Evolutionary conservation across 2,329 filamentous ascomycete species (phyloP).

Genomic region (Aspergillus piperis): DNA sequence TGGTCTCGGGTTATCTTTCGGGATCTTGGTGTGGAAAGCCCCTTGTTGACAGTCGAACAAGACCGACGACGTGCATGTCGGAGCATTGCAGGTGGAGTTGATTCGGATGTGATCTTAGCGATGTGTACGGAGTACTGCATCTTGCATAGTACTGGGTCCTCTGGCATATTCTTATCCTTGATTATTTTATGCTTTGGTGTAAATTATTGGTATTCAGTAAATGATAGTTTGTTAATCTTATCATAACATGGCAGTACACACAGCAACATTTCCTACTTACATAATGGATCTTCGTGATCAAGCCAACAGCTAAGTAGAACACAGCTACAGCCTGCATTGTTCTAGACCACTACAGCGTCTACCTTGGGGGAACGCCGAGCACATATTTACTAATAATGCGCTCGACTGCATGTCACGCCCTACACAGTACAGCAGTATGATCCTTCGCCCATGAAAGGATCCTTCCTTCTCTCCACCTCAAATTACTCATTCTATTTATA

Average conservation of each 20-base stretch:
- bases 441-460: no score
- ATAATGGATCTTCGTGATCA: no score
- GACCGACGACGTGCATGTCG: slow-evolving; percentile 11
- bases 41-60: slow-evolving; percentile 14
- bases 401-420: no score
- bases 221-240: not conserved
- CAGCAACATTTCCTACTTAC: no score
- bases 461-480: no score
- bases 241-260: not conserved
- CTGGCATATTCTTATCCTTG: not conserved
- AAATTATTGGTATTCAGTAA: not conserved
- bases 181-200: not conserved
- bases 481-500: no score
- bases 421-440: no score
- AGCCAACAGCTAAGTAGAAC: no score
- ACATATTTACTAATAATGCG: no score
- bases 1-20: slow-evolving; percentile 1
- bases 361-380: no score
- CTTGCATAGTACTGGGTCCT: slow-evolving; percentile 11
- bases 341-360: no score
- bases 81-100: slow-evolving; percentile 16
- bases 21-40: not conserved
- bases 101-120: slow-evolving; percentile 14
- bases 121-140: slow-evolving; percentile 12
- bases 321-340: no score